Evolutionary conservation across 1,284 basidiomycete genomes (phyloP), one percentile per base, ranked within the genome.

Genomic region (Peniophora sp.): DNA sequence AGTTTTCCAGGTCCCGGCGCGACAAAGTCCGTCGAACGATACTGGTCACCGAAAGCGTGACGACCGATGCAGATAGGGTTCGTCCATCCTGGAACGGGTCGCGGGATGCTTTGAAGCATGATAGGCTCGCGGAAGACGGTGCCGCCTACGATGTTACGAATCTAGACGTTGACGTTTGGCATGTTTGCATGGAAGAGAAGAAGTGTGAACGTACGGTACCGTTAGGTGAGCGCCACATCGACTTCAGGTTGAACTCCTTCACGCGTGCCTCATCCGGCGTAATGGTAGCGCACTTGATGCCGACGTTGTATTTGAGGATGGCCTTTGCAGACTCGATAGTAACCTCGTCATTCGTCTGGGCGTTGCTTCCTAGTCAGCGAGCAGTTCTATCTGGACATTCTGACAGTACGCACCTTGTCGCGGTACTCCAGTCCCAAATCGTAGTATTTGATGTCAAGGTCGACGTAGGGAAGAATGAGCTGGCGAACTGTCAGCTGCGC

Each of bases 51-150:
- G 62, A 94, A 97, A 3, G 96, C 96, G 69, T 99, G 96, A 63
- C 96, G 85, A 45, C 96, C 96, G 58, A 99, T 97, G 57, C 93
- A 77, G 64, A 99, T 99, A 43, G 97, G 95, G 66, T 97, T 95
- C 55, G 82, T 80, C 96, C 96, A 99, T 49, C 97, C 96, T 19
- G 94, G 94, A 39, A 99, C 80, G 19, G 94, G 92, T 63, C 89
- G 89, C 38, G 96, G 97, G 63, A 99, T 89, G 58, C 87, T 83
- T 50, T 86, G 67, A 45, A 98, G 81, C 63, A 99, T 85, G 71
- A 99, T 99, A 59, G 97, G 97, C 69, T 97, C 96, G 58, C 96
- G 88, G 84, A 99, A 99, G 53, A 99, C 96, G 32, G 96, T 98
- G 50, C 96, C 96, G 47, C 94, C 94, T 49, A 98, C 85, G 62